phyloP scores from a whole-genome alignment of 176 grass and related monocot genomes.

The Hordeum marinum region DNA sequence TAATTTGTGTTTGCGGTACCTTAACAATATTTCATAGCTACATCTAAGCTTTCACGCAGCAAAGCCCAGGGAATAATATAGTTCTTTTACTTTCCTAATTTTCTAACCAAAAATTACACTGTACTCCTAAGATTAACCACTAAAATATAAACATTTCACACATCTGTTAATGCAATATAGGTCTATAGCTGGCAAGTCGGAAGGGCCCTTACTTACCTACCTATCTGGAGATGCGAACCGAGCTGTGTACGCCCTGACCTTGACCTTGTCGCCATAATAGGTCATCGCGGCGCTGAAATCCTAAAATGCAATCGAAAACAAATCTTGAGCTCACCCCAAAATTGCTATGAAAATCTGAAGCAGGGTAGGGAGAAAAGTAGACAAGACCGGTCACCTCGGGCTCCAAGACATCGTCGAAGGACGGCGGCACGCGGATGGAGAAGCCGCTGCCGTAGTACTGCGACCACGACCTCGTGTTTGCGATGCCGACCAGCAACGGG shows the following conservation, averaged over 20 bases:
- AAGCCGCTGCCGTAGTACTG: conserved; percentile 90
- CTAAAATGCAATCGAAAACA: conserved; percentile 28
- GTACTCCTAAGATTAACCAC: not conserved
- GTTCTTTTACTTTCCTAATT: not conserved
- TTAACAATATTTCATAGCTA: not conserved
- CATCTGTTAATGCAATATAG: not conserved
- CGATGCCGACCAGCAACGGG: conserved; percentile 53
- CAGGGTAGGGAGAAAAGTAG: not conserved
- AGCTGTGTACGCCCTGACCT: conserved; percentile 69
- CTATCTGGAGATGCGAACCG: conserved; percentile 84
- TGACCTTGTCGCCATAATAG: conserved; percentile 90
- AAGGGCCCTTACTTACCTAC: conserved; percentile 45
- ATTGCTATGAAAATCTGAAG: not conserved
- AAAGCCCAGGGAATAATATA: not conserved
- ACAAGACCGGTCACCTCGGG: conserved; percentile 49
- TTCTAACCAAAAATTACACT: no score
- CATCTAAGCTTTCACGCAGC: not conserved
- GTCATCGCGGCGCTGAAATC: conserved; percentile 64
- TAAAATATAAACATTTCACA: not conserved
- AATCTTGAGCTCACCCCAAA: not conserved
- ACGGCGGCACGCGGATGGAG: conserved; percentile 81
- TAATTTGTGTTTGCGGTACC: not conserved
- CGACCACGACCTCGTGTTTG: conserved; percentile 83
- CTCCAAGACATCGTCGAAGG: conserved; percentile 92
- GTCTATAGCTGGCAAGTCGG: not conserved